phyloP scores from a whole-genome alignment of 1,284 basidiomycete genomes.

The Grifola frondosa region DNA sequence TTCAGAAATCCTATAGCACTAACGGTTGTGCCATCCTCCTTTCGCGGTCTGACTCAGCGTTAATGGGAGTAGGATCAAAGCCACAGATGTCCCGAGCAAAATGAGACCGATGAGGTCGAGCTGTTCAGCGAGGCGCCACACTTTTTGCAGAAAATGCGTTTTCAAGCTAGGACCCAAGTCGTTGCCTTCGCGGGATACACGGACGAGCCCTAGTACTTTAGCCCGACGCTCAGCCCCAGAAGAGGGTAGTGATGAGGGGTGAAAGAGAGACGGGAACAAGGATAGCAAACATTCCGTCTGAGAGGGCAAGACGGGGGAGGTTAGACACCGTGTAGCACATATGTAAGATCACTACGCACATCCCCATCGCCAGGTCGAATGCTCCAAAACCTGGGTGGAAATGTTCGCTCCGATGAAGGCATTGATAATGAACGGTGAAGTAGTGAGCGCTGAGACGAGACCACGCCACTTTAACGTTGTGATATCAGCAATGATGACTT shows the following conservation, averaged over 20 bases:
- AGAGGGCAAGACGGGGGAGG: not conserved
- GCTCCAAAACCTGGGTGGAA: constrained; percentile 52
- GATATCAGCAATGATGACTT: constrained; percentile 78
- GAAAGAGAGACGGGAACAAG: constrained; percentile 53
- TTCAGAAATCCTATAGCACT: not conserved
- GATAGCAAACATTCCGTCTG: constrained; percentile 71
- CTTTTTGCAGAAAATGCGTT: constrained; percentile 17
- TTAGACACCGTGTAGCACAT: not conserved
- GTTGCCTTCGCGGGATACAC: constrained; percentile 5
- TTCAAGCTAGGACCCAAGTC: constrained; percentile 1
- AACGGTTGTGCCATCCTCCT: constrained; percentile 36
- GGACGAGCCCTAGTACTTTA: constrained; percentile 47
- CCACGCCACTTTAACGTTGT: constrained; percentile 81
- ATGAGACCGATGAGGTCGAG: constrained; percentile 64
- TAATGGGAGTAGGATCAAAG: constrained; percentile 60
- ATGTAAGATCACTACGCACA: constrained; percentile 38
- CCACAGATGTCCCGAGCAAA: constrained; percentile 51
- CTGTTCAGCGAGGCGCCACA: constrained; percentile 39
- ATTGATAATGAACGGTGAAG: constrained; percentile 68
- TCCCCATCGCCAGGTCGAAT: constrained; percentile 74
- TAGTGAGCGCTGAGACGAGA: constrained; percentile 62
- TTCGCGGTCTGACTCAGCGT: constrained; percentile 45
- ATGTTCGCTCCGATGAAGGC: constrained; percentile 74
- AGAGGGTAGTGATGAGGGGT: constrained; percentile 63
- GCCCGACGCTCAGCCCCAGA: constrained; percentile 74